Evolutionary conservation across 2,329 filamentous ascomycete genomes (phyloP).

Genomic region (Pyrenochaeta sp.): DNA sequence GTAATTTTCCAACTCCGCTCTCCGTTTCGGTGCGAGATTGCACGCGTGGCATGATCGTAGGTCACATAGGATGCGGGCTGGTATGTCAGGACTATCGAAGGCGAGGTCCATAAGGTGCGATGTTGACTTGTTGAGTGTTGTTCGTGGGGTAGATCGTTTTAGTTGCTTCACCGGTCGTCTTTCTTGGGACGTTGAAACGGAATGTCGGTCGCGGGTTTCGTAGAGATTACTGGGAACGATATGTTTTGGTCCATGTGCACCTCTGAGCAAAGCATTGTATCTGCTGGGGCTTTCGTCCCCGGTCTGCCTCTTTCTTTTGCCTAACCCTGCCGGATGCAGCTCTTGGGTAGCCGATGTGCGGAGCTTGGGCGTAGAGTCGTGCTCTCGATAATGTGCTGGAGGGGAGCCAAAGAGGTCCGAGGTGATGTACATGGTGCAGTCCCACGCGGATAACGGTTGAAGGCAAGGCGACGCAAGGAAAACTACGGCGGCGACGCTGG

Average conservation of each 20-base stretch:
- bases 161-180: slow-evolving; percentile 41
- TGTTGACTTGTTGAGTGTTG: slow-evolving; percentile 32
- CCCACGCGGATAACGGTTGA: too few relatives aligned
- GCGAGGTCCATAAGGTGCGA: slow-evolving; percentile 46
- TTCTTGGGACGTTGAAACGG: slow-evolving; percentile 28
- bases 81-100: slow-evolving; percentile 10
- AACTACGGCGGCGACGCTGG: too few relatives aligned
- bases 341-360: slow-evolving; percentile 31
- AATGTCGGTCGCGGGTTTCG: slow-evolving; percentile 16
- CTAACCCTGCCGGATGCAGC: slow-evolving; percentile 25
- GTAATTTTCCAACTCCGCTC: slow-evolving; percentile 71
- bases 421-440: slow-evolving; percentile 44
- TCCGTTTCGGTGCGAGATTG: slow-evolving; percentile 69
- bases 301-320: slow-evolving; percentile 40
- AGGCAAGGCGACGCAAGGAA: slow-evolving; percentile 10
- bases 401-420: slow-evolving; percentile 42
- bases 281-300: slow-evolving; percentile 17
- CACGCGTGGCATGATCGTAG: slow-evolving; percentile 70
- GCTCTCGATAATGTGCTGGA: slow-evolving; percentile 14
- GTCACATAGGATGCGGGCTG: slow-evolving; percentile 22
- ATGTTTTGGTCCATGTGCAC: background rate
- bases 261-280: slow-evolving; percentile 8
- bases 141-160: slow-evolving; percentile 32
- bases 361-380: slow-evolving; percentile 8
- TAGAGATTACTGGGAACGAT: slow-evolving; percentile 8